Evolutionary conservation across 805 yeast genomes (phyloP), one percentile per base, ranked within the genome.

Genomic region (Yarrowia deformans): DNA sequence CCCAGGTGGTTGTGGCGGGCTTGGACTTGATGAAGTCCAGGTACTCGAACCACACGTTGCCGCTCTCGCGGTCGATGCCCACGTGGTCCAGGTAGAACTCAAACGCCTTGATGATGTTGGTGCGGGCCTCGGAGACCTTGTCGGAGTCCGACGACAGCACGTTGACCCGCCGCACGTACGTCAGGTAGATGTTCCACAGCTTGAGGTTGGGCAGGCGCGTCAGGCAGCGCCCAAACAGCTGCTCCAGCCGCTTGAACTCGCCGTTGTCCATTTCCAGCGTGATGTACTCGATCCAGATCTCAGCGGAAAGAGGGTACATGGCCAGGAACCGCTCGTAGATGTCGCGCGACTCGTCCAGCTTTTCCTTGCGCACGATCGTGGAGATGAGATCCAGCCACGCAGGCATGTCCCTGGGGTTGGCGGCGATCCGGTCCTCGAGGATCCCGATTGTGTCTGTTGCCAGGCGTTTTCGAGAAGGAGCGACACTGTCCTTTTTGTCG

Each of bases 61-160:
- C 88, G 19, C 93, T 85, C 43, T 84, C 82, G 6, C 89, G 84
- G 76, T 95, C 98, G 40, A 86, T 79, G 0, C 97, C 97, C 64
- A 93, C 91, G 70, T 87, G 85, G 37, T 84, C 87, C 19, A 90
- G 81, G 0, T 96, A 97, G 76, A 90, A 86, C 71, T 93, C 96
- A 76, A 88, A 94, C 0, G 97, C 97, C 75, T 88, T 89, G 14
- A 93, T 90, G 1, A 85, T 84, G 12, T 88, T 84, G 72, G 95
- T 81, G 0, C 95, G 93, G 71, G 84, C 87, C 75, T 90, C 96
- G 43, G 95, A 95, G 32, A 94, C 96, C 4, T 93, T 89, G 16
- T 63, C 68, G 10, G 55, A 35, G 67, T 89, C 85, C 29, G 89
- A 83, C 73, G 86, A 85, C 74, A 90, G 87, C 69, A 84, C 83